phyloP scores from a whole-genome alignment of 2,329 filamentous ascomycete species.

The Sporothrix inflata region DNA sequence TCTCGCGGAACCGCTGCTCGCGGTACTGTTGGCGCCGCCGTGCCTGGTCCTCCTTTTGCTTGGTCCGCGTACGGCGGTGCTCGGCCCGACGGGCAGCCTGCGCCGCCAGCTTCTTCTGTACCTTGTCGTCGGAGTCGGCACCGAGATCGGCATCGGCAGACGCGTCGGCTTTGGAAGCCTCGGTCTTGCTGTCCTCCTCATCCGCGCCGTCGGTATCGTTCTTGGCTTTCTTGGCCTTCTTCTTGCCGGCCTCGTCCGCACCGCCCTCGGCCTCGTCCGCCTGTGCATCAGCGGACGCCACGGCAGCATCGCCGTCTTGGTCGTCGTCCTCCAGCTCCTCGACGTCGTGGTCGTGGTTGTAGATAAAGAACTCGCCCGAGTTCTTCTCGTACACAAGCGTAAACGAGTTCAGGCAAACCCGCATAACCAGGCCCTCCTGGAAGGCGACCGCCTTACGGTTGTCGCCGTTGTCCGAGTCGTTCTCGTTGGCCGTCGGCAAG shows the following conservation, averaged over 20 bases:
- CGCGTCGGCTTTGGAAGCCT: neutral
- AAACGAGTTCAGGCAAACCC: conserved; percentile 76
- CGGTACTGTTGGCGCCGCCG: conserved; percentile 44
- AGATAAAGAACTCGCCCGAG: conserved; percentile 72
- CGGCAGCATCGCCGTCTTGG: conserved; percentile 10
- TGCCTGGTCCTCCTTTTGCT: conserved; percentile 53
- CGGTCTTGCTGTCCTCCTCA: neutral
- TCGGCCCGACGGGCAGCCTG: conserved; percentile 28
- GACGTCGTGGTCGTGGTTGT: conserved; percentile 71
- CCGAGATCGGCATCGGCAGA: neutral
- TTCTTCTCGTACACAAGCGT: conserved; percentile 76
- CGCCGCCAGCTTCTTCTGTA: conserved; percentile 13
- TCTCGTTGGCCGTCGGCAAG: conserved; percentile 63
- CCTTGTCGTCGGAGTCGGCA: neutral
- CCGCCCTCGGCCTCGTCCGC: neutral
- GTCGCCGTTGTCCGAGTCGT: conserved; percentile 65
- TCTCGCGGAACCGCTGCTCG: conserved; percentile 66
- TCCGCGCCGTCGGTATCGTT: neutral
- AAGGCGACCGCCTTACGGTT: conserved; percentile 64
- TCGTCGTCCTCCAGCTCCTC: conserved; percentile 28
- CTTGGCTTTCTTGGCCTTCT: neutral
- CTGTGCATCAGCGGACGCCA: neutral
- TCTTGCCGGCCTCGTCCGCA: neutral
- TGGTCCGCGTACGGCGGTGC: conserved; percentile 39
- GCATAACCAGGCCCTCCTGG: conserved; percentile 69